Evolutionary conservation across 345 rosid genomes (phyloP), one percentile per base, ranked within the genome.

Genomic region (Populus pruinosa): DNA sequence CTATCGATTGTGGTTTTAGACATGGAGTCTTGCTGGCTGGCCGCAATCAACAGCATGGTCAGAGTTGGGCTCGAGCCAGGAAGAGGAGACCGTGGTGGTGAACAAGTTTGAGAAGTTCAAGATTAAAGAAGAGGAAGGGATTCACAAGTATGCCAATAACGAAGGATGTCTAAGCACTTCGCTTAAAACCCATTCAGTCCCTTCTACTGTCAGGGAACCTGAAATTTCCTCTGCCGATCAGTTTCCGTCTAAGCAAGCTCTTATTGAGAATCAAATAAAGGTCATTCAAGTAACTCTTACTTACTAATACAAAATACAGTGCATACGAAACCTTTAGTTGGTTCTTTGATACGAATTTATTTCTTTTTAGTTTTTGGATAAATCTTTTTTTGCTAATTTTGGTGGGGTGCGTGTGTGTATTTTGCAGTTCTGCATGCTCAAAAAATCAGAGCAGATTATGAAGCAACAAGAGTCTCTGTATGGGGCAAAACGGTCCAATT

Each of bases 181-280:
- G 6, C 53, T 72, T 50, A 61, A 71, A 23, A 71, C 83, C 14
- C 43, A 27, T 67, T 69, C 82, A 67, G 66, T 10, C 13, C 78
- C 72, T 67, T 25, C 27, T 36, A 23, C 68, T 2, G 49, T 49
- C 13, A 75, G 72, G 11, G 79, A 77, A n/a, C 71, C 29, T 43
- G 43, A 43, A 12, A 59, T 25, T 63, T 43, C 43, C 21, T 50
- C 41, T 71, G 31, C 67, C 38, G 82, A 41, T 41, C 44, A 72
- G 25, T 84, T 86, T 70, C 86, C 78, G 59, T 81, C 89, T 8
- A 90, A 84, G 81, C 91, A 88, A 84, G 86, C 90, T 64, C 80
- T 90, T 5, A 88, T 86, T 73, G 92, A 87, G 76, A 81, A 85
- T 33, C 93, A 87, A 90, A 88, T 88, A 75, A 79, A 87, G 83